Percentiles rank a stretch among this genome's conserved stretches.
These are phyloP conservation scores for Ophiostoma angusticollis DNA, from an alignment of 2,329 filamentous ascomycete genomes.

Conservation along the genomic window DNA sequence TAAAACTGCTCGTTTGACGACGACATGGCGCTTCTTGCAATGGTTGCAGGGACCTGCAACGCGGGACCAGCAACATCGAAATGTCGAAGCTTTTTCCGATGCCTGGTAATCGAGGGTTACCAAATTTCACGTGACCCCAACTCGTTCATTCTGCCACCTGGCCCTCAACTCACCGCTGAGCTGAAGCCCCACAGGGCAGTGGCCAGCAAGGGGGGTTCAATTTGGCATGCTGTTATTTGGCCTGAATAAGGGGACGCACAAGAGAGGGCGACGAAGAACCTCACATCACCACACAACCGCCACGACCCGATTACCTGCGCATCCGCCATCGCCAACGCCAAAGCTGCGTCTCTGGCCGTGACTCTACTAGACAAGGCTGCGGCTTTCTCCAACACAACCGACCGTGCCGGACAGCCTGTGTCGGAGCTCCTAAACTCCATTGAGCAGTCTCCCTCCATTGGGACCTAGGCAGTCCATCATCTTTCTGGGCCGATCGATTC, in stretches of 20 bases:
- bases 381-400: no score
- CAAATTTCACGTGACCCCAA: constrained; percentile 9
- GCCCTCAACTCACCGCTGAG: constrained; percentile 12
- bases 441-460: no score
- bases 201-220: constrained; percentile 12
- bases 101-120: neutral
- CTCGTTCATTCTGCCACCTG: constrained; percentile 12
- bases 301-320: constrained; percentile 5
- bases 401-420: no score
- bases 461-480: no score
- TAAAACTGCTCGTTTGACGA: constrained; percentile 76
- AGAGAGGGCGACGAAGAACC: constrained; percentile 6
- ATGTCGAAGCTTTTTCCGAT: constrained; percentile 5
- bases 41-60: neutral
- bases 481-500: no score
- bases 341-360: constrained; percentile 6
- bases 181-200: constrained; percentile 6
- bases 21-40: constrained; percentile 30
- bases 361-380: constrained; percentile 5
- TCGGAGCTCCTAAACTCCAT: no score
- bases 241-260: constrained; percentile 6
- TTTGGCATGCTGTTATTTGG: constrained; percentile 15
- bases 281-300: constrained; percentile 5
- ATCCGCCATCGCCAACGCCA: neutral
- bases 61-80: neutral